Base-by-base conservation (phyloP, 306 rosid species). In the Potentilla sterilis region DNA sequence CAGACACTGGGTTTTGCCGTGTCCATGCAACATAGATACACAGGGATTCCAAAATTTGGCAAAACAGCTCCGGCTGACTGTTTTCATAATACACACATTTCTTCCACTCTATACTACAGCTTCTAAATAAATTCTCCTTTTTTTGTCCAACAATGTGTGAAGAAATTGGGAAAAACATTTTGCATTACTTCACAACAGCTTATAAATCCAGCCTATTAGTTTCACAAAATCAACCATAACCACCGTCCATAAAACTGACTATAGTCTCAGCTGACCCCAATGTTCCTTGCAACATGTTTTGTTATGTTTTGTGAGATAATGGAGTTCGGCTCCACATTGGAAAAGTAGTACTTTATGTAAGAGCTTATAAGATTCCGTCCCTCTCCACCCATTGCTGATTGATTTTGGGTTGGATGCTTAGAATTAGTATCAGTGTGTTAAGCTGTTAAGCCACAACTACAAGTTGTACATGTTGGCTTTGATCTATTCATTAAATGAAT, bases 1-100 rank as follows among this genome's bases (percentile, higher is more conserved):
- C n/a, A n/a, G n/a, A n/a, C n/a, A n/a, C n/a, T n/a, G n/a, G n/a
- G n/a, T n/a, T n/a, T n/a, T n/a, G n/a, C n/a, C n/a, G n/a, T n/a
- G n/a, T n/a, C n/a, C n/a, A n/a, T n/a, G n/a, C n/a, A n/a, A n/a
- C n/a, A n/a, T n/a, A n/a, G n/a, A n/a, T n/a, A n/a, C n/a, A n/a
- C n/a, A n/a, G 61, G 64, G 35, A 57, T 22, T 55, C 46, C 69
- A 81, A 44, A 62, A 40, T 59, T 51, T 7, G 78, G 83, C 51
- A 42, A 77, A 43, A 18, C 72, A 22, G 46, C 65, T 42, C 73
- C 24, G 19, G 15, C 38, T 0, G 15, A 14, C 34, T 38, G 59
- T 54, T 54, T 3, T 54, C 22, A n/a, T 54, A 3, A 10, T 22
- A 21, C 4, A 57, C 64, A 11, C 34, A 21, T 22, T 57, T 55